Conservation (phyloP, 352 stramenopile species). For the Phytophthora parvispora region DNA sequence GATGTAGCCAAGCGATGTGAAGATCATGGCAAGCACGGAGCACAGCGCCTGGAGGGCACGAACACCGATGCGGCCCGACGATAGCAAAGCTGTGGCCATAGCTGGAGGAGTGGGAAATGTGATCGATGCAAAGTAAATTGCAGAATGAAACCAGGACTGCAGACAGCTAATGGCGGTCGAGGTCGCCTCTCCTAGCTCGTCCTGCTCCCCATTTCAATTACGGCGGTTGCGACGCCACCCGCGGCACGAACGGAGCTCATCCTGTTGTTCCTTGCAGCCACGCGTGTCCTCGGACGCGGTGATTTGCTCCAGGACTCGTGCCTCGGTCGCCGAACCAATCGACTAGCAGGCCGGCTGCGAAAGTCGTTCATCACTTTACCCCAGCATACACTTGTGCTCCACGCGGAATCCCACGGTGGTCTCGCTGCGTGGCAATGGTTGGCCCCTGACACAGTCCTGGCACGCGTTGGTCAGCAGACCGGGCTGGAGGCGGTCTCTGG, state of each 20-base stretch:
- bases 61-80: conserved; percentile 21
- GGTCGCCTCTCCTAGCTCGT: neutral
- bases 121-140: conserved; percentile 32
- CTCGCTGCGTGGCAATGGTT: conserved; percentile 28
- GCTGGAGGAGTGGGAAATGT: conserved; percentile 4
- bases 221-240: conserved; percentile 12
- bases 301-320: conserved; percentile 35
- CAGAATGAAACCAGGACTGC: conserved; percentile 16
- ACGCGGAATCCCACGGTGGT: conserved; percentile 26
- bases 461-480: conserved; percentile 33
- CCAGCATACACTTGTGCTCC: conserved; percentile 28
- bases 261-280: conserved; percentile 22
- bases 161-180: neutral
- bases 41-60: conserved; percentile 42
- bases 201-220: conserved; percentile 16
- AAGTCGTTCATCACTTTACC: conserved; percentile 17
- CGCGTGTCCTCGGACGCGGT: conserved; percentile 23
- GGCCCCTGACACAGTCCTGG: conserved; percentile 23
- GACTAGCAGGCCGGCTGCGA: neutral
- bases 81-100: conserved; percentile 26
- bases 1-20: conserved; percentile 58
- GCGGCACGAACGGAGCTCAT: conserved; percentile 7
- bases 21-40: conserved; percentile 50
- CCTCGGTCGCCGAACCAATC: conserved; percentile 13
- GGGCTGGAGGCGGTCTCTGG: conserved; percentile 7